Percentiles rank a stretch among this genome's conserved stretches.
Conservation (phyloP, 1,284 basidiomycete genomes). For the Irpex sp. region DNA sequence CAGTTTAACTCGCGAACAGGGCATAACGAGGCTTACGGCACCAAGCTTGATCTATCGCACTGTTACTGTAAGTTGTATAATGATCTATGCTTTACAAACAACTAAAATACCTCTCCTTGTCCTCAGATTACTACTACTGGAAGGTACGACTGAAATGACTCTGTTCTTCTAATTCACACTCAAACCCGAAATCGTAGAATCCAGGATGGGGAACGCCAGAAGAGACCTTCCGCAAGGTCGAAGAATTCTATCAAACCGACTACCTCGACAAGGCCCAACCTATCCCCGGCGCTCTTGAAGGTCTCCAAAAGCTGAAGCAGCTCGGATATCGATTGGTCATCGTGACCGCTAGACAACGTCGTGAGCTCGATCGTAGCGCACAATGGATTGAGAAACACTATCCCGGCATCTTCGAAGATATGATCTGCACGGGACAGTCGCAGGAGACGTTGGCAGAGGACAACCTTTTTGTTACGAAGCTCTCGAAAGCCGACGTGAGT, state of each 20-base stretch:
- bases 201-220: slow-evolving; percentile 60
- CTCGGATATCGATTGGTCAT: slow-evolving; percentile 68
- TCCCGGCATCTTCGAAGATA: slow-evolving; percentile 62
- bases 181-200: slow-evolving; percentile 18
- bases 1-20: slow-evolving; percentile 31
- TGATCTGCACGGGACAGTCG: slow-evolving; percentile 77
- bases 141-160: slow-evolving; percentile 32
- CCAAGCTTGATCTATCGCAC: slow-evolving; percentile 41
- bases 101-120: slow-evolving; percentile 1
- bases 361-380: slow-evolving; percentile 55
- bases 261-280: slow-evolving; percentile 48
- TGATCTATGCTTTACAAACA: neutral
- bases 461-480: slow-evolving; percentile 49
- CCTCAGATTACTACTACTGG: slow-evolving; percentile 61
- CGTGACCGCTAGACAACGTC: slow-evolving; percentile 65
- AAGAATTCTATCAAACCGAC: slow-evolving; percentile 51
- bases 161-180: neutral
- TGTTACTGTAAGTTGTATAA: slow-evolving; percentile 57
- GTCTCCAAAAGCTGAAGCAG: slow-evolving; percentile 46
- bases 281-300: slow-evolving; percentile 63
- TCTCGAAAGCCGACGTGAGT: slow-evolving; percentile 65
- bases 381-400: slow-evolving; percentile 64
- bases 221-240: slow-evolving; percentile 56
- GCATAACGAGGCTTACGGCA: slow-evolving; percentile 66
- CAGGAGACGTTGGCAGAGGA: slow-evolving; percentile 42